phyloP scores from a whole-genome alignment of 305 asterid species.

The Solanum hybrid region DNA sequence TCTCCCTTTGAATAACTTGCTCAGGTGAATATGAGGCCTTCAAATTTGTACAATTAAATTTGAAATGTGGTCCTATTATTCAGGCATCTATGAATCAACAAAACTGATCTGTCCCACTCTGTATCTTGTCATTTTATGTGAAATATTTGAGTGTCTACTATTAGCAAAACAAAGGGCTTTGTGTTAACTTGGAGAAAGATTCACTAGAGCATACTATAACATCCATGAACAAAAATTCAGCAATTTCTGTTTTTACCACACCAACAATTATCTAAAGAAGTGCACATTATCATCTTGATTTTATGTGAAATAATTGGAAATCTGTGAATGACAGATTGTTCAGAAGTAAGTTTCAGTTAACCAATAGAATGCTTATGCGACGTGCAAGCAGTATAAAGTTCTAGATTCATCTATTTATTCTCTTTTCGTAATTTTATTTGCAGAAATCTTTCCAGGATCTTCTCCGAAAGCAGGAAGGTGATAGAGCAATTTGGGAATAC shows the following conservation, averaged over 20 bases:
- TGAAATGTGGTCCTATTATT: neutral
- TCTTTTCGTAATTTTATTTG: conserved; percentile 13
- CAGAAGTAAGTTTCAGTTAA: neutral
- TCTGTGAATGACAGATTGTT: neutral
- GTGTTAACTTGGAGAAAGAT: neutral
- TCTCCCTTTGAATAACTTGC: neutral
- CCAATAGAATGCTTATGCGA: neutral
- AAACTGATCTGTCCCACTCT: neutral
- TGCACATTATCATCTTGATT: neutral
- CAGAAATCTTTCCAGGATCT: conserved; percentile 98
- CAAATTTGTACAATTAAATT: neutral
- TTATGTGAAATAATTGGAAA: neutral
- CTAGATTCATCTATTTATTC: neutral
- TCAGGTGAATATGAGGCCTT: neutral
- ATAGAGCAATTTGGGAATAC: conserved; percentile 94
- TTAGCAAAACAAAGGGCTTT: neutral
- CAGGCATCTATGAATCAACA: neutral
- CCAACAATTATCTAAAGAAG: neutral
- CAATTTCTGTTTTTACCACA: neutral
- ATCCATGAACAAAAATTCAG: neutral
- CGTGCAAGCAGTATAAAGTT: neutral
- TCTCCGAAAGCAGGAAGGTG: conserved; percentile 94
- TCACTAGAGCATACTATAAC: neutral
- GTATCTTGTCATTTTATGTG: neutral
- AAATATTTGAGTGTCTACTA: neutral